Conservation (phyloP, 306 rosid species). For the Quercus alba region DNA sequence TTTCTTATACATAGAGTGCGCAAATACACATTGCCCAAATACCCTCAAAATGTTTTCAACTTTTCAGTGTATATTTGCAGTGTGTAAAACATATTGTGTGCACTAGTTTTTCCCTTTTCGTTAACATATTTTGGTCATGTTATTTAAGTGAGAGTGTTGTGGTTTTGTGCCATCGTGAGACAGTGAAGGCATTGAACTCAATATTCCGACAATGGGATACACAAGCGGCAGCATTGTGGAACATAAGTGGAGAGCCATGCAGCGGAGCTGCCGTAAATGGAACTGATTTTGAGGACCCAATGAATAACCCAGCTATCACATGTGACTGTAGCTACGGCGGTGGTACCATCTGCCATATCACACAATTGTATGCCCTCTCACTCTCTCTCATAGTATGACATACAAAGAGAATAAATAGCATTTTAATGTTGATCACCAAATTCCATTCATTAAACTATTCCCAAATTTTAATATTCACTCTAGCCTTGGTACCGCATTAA, state of each 20-base stretch:
- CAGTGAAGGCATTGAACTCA: conserved; percentile 26
- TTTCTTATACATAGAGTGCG: too few species aligned
- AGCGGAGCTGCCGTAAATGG: conserved; percentile 12
- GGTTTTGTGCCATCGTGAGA: background rate
- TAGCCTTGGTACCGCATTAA: too few species aligned
- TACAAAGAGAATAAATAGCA: too few species aligned
- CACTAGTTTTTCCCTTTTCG: too few species aligned
- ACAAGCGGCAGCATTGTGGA: conserved; percentile 7
- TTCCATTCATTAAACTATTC: too few species aligned
- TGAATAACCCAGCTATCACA: background rate
- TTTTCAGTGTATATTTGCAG: too few species aligned
- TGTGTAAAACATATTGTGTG: too few species aligned
- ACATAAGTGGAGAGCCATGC: conserved; percentile 30
- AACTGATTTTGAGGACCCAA: background rate
- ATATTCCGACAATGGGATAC: conserved; percentile 20
- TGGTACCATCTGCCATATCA: conserved; percentile 20
- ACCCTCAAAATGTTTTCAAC: too few species aligned
- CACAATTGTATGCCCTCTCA: conserved; percentile 15
- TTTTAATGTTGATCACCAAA: too few species aligned
- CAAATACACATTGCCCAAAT: too few species aligned
- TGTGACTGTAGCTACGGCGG: conserved; percentile 8
- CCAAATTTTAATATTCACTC: too few species aligned
- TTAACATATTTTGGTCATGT: too few species aligned
- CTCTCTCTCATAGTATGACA: background rate
- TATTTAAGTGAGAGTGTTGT: background rate